phyloP scores from a whole-genome alignment of 148 eudicot species.

The Camellia lanceoleosa region DNA sequence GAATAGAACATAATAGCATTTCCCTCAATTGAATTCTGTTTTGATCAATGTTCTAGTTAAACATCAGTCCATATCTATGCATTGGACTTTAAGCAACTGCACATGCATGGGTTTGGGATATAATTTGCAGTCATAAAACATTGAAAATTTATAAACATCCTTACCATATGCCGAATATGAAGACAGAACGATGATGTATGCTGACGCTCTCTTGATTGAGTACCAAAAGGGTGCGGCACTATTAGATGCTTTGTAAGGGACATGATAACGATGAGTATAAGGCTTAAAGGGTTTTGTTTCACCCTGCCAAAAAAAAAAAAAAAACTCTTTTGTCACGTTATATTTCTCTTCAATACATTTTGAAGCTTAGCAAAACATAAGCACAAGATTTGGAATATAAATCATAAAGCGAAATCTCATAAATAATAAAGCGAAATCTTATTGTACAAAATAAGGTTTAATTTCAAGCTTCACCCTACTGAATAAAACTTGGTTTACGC shows the following conservation, averaged over 20 bases:
- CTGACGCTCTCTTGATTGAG: conserved; percentile 29
- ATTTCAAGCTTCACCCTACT: too few relatives aligned
- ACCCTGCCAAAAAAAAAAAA: conserved; percentile 15
- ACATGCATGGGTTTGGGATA: not conserved
- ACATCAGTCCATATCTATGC: too few relatives aligned
- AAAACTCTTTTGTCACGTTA: not conserved
- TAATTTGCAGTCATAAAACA: not conserved
- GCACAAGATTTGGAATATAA: too few relatives aligned
- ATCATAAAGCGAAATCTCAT: too few relatives aligned
- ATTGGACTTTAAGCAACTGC: not conserved
- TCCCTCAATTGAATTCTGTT: not conserved
- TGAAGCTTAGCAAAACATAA: too few relatives aligned
- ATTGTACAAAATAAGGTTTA: too few relatives aligned
- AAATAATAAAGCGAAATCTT: too few relatives aligned
- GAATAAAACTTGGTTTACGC: too few relatives aligned
- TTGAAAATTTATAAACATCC: not conserved
- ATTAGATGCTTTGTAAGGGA: conserved; percentile 23
- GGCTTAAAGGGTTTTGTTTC: conserved; percentile 33
- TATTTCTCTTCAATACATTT: not conserved
- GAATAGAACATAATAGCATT: not conserved
- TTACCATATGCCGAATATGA: conserved; percentile 28
- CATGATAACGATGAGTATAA: conserved; percentile 23
- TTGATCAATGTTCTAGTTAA: too few relatives aligned
- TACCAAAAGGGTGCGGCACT: conserved; percentile 30
- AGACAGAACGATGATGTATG: conserved; percentile 28